Evolutionary conservation across 1,284 basidiomycete species (phyloP), one percentile per base, ranked within the genome.

Genomic region (Amylostereum areolatum): DNA sequence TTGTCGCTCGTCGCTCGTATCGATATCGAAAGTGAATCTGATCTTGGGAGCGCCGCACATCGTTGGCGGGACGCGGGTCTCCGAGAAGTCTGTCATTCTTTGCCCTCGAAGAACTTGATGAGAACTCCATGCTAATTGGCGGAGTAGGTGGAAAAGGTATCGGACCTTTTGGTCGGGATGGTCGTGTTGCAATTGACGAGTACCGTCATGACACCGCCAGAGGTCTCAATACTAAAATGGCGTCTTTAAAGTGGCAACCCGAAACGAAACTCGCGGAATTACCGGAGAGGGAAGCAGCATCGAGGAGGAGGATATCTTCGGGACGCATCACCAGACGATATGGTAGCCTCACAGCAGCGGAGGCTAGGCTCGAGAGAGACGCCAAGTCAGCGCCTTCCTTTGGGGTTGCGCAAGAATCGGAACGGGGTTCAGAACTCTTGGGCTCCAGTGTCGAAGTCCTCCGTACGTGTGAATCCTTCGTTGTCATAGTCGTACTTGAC

Each of bases 11-110:
- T 96, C 92, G 76, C 97, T 97, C 67, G 96, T 95, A 65, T 98
- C 96, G 56, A 99, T 93, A 63, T 99, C 96, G 76, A 99, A 99
- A 54, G 93, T 96, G 69, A 97, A 93, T 73, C 97, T 94, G 63
- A 98, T 83, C 69, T 98, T 94, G 64, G 96, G 94, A 61, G 97
- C 94, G 80, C 96, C 96, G 77, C 96, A 93, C 57, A 96, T 95
- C 44, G 95, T 94, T 36, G 96, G 96, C 34, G 96, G 96, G 62
- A 99, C 97, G 56, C 95, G 95, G 49, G 94, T 98, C 97, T 66
- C 96, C 96, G 71, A 99, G 92, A 47, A 98, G 70, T 79, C 97
- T 97, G 82, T 97, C 97, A 78, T 99, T 96, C 83, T 97, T 98
- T 57, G 95, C 97, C 96, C 81, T 99, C 96, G 74, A 82, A 99